Base-by-base conservation (phyloP, 306 rosid species). In the Inga oerstediana region DNA sequence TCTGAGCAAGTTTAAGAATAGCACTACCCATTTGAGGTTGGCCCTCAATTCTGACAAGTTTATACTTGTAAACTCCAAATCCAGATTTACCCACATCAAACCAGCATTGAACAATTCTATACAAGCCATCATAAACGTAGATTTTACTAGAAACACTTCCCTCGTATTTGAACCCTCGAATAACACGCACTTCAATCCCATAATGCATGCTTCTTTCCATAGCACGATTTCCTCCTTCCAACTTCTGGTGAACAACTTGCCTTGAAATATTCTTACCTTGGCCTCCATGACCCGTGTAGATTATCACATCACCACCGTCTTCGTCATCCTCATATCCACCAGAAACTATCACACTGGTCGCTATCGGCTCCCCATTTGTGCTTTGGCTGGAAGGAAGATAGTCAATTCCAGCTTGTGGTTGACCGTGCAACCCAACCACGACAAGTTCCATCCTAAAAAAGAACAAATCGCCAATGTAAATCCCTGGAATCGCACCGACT, bases 81-180 rank as follows among this genome's bases (percentile, higher is more conserved):
- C 99, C 98, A 10, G 98, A 92, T 90, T 89, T 97, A 1, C 99
- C 98, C 83, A 91, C 93, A 86, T 94, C 99, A 87, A 97, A 91
- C 98, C 98, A 97, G 65, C 90, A 89, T 64, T 92, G 94, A 41
- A 83, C 13, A 78, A 97, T 97, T 79, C 81, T 90, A 85, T 94
- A 97, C 77, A 97, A 82, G 1, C 99, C 99, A 87, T 97, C 99
- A 82, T 97, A 97, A 59, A 97, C 92, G 86, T 97, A 97, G 54
- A 94, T 89, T 88, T 91, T 97, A 72, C 81, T 81, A 2, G 97
- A 11, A 65, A 90, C 46, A 16, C 88, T 81, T 0, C 93, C 94
- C 3, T 88, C 81, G 35, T 75, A 85, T 48, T 89, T 91, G 39
- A 90, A 79, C 27, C 98, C 97, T 10, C 99, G 88, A 46, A 97